Conservation (phyloP, 768 basidiomycete genomes). For the Amanita pallidorosea region DNA sequence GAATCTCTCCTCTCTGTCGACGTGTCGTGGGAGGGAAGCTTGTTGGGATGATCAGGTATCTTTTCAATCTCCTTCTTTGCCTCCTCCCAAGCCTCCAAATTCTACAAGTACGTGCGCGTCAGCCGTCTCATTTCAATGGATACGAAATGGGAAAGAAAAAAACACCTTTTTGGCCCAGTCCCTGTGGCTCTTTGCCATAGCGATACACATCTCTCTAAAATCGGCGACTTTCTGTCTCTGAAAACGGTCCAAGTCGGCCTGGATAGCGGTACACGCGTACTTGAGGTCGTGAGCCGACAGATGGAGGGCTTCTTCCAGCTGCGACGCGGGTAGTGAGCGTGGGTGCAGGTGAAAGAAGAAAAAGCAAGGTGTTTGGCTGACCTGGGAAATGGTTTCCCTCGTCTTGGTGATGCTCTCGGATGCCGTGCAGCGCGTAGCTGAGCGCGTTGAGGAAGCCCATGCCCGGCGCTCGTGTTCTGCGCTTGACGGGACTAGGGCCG, state of each 20-base stretch:
- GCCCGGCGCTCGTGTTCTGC: constrained; percentile 53
- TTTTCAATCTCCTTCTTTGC: constrained; percentile 86
- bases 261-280: constrained; percentile 92
- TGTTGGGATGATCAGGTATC: constrained; percentile 88
- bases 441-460: constrained; percentile 87
- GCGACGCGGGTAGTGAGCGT: constrained; percentile 4
- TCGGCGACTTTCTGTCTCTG: constrained; percentile 99
- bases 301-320: constrained; percentile 95
- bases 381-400: constrained; percentile 90
- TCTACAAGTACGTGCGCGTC: constrained; percentile 35
- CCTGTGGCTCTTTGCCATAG: constrained; percentile 80
- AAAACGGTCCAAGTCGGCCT: constrained; percentile 95
- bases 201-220: constrained; percentile 85
- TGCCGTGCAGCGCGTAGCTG: constrained; percentile 90
- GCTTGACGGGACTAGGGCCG: constrained; percentile 56
- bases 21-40: constrained; percentile 24
- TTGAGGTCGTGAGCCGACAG: constrained; percentile 89
- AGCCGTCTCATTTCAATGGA: constrained; percentile 3
- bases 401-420: constrained; percentile 96
- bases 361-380: constrained; percentile 26
- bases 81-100: constrained; percentile 95
- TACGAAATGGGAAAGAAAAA: not conserved
- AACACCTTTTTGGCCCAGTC: constrained; percentile 95
- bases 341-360: not conserved
- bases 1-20: constrained; percentile 46